Percentiles rank a stretch among this genome's conserved stretches.
These are phyloP conservation scores for Cryphonectria parasitica DNA, from an alignment of 2,329 filamentous ascomycete genomes.

Conservation along the genomic window DNA sequence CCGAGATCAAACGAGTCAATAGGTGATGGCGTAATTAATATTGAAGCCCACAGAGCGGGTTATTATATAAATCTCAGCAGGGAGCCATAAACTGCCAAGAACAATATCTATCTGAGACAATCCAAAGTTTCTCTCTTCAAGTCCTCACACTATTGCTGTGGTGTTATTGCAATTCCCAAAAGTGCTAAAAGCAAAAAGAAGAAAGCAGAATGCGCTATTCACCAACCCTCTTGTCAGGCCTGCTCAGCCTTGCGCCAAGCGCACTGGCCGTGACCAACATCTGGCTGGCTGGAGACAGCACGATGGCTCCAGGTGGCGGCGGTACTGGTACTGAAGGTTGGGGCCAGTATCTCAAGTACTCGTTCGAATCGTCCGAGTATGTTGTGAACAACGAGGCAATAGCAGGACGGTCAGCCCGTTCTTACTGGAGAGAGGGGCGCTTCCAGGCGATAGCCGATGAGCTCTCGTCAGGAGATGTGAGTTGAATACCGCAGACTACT, in stretches of 20 bases:
- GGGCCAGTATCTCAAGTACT: constrained; percentile 63
- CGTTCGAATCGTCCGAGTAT: constrained; percentile 44
- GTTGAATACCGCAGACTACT: neutral
- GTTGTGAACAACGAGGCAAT: constrained; percentile 66
- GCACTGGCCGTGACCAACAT: constrained; percentile 18
- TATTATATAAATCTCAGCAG: neutral
- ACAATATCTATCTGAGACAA: neutral
- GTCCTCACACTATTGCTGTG: neutral
- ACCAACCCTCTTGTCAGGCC: neutral
- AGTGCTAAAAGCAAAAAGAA: neutral
- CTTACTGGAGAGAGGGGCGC: constrained; percentile 67
- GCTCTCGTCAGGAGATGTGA: constrained; percentile 56
- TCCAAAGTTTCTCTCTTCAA: neutral
- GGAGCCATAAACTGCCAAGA: neutral
- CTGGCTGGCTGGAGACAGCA: constrained; percentile 55
- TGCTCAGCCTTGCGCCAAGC: constrained; percentile 6
- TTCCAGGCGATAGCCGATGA: constrained; percentile 60
- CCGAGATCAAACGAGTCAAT: neutral
- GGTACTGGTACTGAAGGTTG: constrained; percentile 58
- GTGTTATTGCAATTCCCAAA: neutral
- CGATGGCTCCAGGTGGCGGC: constrained; percentile 57
- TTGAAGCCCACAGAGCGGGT: neutral
- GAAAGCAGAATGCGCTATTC: constrained; percentile 5
- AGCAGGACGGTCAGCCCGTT: constrained; percentile 67
- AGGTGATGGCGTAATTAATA: neutral